A percentile compares a stretch with the other conserved stretches of the same genome.
Evolutionary conservation across 106 monocot species (phyloP).

Genomic region (Acorus gramineus): DNA sequence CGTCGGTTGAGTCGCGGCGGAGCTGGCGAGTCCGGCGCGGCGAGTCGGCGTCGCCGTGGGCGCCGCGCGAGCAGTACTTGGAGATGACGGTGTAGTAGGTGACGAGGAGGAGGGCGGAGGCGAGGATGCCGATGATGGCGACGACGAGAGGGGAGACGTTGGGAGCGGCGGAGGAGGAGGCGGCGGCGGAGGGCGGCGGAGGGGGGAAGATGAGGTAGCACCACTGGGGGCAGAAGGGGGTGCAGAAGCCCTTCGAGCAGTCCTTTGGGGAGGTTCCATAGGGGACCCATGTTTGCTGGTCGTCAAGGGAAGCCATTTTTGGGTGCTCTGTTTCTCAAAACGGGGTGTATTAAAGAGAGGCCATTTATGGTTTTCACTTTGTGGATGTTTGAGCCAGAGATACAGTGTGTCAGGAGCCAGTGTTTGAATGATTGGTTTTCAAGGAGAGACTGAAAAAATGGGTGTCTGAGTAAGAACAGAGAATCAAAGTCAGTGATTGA

Average conservation of each 20-base stretch:
- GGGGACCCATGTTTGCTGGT: slow-evolving; percentile 34
- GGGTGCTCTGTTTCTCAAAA: neutral
- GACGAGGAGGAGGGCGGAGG: slow-evolving; percentile 55
- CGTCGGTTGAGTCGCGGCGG: neutral
- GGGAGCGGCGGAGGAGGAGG: slow-evolving; percentile 12
- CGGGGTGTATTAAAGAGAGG: too few species aligned
- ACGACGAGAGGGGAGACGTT: slow-evolving; percentile 80
- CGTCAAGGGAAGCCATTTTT: slow-evolving; percentile 15
- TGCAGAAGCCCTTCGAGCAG: slow-evolving; percentile 79
- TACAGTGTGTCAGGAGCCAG: neutral
- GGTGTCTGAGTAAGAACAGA: neutral
- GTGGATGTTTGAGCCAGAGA: slow-evolving; percentile 1
- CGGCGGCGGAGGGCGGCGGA: slow-evolving; percentile 33
- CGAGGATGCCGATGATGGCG: slow-evolving; percentile 82
- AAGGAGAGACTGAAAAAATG: too few species aligned
- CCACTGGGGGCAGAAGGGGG: slow-evolving; percentile 75
- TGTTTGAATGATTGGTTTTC: too few species aligned
- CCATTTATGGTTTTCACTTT: neutral
- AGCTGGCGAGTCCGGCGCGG: neutral
- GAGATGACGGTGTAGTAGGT: slow-evolving; percentile 72
- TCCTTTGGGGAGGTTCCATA: slow-evolving; percentile 35
- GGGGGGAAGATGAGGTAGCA: slow-evolving; percentile 66
- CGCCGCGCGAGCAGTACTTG: slow-evolving; percentile 30
- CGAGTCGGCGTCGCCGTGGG: neutral
- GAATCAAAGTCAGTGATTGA: neutral